Percentiles rank a stretch among this genome's conserved stretches.
Conservation (phyloP, 805 yeast species). For the Nakazawaea populi region DNA sequence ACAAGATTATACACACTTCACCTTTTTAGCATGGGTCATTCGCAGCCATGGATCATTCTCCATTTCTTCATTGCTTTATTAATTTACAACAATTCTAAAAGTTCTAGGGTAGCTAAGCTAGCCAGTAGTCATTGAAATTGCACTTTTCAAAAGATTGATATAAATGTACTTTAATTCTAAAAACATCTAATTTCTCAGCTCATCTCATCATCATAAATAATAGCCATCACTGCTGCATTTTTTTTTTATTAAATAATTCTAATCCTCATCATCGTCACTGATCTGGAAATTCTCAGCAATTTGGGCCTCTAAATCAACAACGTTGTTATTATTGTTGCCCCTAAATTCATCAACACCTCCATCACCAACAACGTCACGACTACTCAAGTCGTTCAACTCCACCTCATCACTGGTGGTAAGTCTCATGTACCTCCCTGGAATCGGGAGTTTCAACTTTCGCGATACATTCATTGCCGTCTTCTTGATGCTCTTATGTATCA, state of each 20-base stretch:
- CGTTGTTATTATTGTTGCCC: conserved; percentile 3
- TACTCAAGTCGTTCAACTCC: neutral
- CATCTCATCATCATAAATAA: no score
- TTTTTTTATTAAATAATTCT: no score
- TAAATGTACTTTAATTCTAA: no score
- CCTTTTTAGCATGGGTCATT: no score
- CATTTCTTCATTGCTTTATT: no score
- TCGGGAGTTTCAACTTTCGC: neutral
- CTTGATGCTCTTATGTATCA: conserved; percentile 2
- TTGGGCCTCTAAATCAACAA: conserved; percentile 16
- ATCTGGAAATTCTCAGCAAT: conserved; percentile 14
- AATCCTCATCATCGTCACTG: neutral
- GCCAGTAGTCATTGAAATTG: no score
- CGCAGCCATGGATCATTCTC: no score
- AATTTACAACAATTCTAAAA: no score
- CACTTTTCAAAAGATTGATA: no score
- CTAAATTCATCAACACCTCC: neutral
- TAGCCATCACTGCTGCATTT: no score
- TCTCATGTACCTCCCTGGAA: neutral
- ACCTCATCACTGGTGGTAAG: neutral
- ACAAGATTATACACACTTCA: no score
- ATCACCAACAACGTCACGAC: neutral
- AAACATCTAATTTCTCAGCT: neutral
- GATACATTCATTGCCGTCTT: neutral
- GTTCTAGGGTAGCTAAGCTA: no score